Conservation (phyloP, 495 filamentous ascomycete genomes). For the Neurospora africana region DNA sequence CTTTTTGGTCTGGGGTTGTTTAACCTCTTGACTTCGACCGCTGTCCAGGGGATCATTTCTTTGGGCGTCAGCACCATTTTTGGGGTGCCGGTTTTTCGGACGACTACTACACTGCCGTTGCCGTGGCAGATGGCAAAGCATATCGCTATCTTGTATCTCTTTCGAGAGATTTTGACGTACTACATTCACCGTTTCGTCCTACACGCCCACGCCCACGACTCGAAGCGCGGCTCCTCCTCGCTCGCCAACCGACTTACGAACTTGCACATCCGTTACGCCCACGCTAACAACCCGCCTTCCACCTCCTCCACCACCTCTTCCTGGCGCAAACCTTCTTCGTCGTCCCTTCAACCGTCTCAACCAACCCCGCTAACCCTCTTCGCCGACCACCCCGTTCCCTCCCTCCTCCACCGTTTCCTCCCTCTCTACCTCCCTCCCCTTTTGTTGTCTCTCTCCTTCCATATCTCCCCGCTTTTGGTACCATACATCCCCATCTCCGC, state of each 20-base stretch:
- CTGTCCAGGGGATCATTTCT: slow-evolving; percentile 44
- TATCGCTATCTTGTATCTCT: slow-evolving; percentile 53
- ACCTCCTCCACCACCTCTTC: slow-evolving; percentile 51
- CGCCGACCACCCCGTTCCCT: slow-evolving; percentile 68
- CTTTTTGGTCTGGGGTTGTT: slow-evolving; percentile 46
- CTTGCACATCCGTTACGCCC: not conserved
- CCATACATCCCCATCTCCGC: not conserved
- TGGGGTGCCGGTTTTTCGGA: slow-evolving; percentile 28
- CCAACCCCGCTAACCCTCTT: slow-evolving; percentile 39
- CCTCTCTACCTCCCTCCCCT: slow-evolving; percentile 63
- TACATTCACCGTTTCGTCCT: slow-evolving; percentile 61
- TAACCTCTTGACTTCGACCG: slow-evolving; percentile 53
- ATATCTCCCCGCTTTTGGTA: not conserved
- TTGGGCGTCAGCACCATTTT: slow-evolving; percentile 12
- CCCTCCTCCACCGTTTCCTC: slow-evolving; percentile 57
- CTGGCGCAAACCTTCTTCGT: slow-evolving; percentile 42
- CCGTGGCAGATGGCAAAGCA: slow-evolving; percentile 48
- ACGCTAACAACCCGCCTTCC: slow-evolving; percentile 11
- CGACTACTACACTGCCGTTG: slow-evolving; percentile 32
- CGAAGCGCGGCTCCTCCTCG: slow-evolving; percentile 8
- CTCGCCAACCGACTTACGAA: slow-evolving; percentile 23
- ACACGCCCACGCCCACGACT: slow-evolving; percentile 33
- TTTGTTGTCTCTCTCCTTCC: slow-evolving; percentile 6
- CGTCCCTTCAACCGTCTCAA: slow-evolving; percentile 40
- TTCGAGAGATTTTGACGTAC: slow-evolving; percentile 48